phyloP scores from a whole-genome alignment of 2,329 filamentous ascomycete species.

The Zasmidium angulare region DNA sequence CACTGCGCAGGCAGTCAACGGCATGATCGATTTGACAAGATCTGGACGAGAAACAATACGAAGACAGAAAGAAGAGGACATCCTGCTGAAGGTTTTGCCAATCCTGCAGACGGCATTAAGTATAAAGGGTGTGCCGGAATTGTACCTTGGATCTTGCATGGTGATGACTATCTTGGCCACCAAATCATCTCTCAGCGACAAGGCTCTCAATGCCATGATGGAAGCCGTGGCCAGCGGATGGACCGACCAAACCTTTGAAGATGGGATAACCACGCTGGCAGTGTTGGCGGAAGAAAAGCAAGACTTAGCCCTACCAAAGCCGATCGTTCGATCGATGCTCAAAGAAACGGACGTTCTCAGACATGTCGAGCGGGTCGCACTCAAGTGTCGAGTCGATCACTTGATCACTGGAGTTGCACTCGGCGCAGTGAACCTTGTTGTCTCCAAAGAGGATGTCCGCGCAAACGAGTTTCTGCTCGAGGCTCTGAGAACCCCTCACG shows the following conservation, averaged over 20 bases:
- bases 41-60: conserved; percentile 77
- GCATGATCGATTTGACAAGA: conserved; percentile 73
- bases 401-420: conserved; percentile 71
- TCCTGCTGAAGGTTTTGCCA: conserved; percentile 67
- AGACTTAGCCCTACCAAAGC: conserved; percentile 66
- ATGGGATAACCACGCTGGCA: conserved; percentile 76
- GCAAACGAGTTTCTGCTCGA: conserved; percentile 10
- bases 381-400: conserved; percentile 67
- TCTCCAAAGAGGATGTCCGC: neutral
- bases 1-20: conserved; percentile 79
- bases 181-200: conserved; percentile 76
- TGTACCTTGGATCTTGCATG: conserved; percentile 90
- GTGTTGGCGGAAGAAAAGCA: conserved; percentile 79
- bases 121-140: conserved; percentile 71
- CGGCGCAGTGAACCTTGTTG: conserved; percentile 57
- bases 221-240: conserved; percentile 79
- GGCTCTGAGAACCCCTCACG: neutral
- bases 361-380: conserved; percentile 61
- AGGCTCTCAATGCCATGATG: conserved; percentile 82
- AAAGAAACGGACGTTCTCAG: conserved; percentile 61
- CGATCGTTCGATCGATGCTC: conserved; percentile 68
- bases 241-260: conserved; percentile 68
- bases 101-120: conserved; percentile 75
- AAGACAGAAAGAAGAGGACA: conserved; percentile 74
- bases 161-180: conserved; percentile 80